Percentiles rank a stretch among this genome's conserved stretches.
phyloP scores from a whole-genome alignment of 805 yeast species.

The Zygotorulaspora florentina region DNA sequence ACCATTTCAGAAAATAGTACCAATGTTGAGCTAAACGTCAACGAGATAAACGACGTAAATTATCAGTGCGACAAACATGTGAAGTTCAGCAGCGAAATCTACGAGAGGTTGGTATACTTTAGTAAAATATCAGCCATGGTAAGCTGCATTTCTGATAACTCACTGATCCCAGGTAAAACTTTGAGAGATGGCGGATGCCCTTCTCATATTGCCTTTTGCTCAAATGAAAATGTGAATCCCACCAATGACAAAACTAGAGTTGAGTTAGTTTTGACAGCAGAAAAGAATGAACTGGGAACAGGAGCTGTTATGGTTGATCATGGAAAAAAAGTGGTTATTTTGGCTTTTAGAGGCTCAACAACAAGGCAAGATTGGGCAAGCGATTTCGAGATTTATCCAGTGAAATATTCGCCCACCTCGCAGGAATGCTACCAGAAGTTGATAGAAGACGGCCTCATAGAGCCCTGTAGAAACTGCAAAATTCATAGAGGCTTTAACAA shows the following conservation, averaged over 20 bases:
- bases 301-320: constrained; percentile 54
- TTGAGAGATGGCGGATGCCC: constrained; percentile 36
- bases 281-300: constrained; percentile 46
- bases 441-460: constrained; percentile 21
- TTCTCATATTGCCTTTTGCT: constrained; percentile 29
- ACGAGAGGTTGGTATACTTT: constrained; percentile 31
- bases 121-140: constrained; percentile 35
- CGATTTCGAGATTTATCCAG: constrained; percentile 49
- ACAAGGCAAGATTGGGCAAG: constrained; percentile 58
- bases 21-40: background rate
- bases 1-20: background rate
- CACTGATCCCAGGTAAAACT: constrained; percentile 23
- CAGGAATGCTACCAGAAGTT: constrained; percentile 19
- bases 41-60: background rate
- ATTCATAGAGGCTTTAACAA: constrained; percentile 64
- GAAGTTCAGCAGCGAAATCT: constrained; percentile 10
- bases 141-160: constrained; percentile 33
- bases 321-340: constrained; percentile 38
- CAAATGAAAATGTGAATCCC: constrained; percentile 24
- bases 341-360: constrained; percentile 62
- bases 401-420: constrained; percentile 45
- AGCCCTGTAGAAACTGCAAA: constrained; percentile 46
- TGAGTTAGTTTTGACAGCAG: constrained; percentile 40
- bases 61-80: background rate
- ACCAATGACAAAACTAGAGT: constrained; percentile 35